Base-by-base conservation (phyloP, 768 basidiomycete genomes). In the Auriculariales sp. region DNA sequence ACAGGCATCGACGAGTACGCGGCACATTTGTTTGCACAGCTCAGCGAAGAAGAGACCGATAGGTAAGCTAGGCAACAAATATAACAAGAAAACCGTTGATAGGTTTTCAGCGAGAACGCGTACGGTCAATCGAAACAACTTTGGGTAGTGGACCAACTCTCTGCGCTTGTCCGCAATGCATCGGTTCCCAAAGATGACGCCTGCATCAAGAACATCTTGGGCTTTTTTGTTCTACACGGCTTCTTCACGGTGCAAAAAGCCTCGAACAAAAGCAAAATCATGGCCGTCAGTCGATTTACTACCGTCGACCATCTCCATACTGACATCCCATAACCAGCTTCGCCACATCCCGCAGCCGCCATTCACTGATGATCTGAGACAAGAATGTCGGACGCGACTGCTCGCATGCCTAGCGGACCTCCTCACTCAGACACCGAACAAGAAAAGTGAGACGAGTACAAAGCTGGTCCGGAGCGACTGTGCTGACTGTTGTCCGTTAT, bases 131-230 rank as follows among this genome's bases (percentile, higher is more conserved):
- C 74, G 2, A 73, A 80, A 49, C 69, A 91, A 50, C 62, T 64
- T 25, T 99, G 94, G 94, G 77, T 88, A 28, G 72, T 86, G 46
- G 91, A 95, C 44, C 94, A 98, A 64, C 69, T 95, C 17, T 70
- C 75, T 12, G 72, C 77, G 3, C 75, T 95, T 28, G 68, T 93
- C 54, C 81, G 81, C 34, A 92, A 90, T 59, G 77, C 79, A 11
- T 73, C 78, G 1, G 74, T 93, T 44, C 86, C 83, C 3, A 91
- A 87, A 59, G 71, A 73, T 35, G 91, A 94, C 60, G 71, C 70
- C 30, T 91, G 89, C 81, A 69, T 93, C 17, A 70, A 74, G 49
- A 66, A 70, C 10, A 66, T 92, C 49, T 69, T 98, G 25, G 79
- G 93, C 53, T 95, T 90, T 76, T 69, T 95, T 35, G 64, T 75